These are phyloP conservation scores for Russula compacta DNA, from an alignment of 768 basidiomycete species.

Conservation along the genomic window DNA sequence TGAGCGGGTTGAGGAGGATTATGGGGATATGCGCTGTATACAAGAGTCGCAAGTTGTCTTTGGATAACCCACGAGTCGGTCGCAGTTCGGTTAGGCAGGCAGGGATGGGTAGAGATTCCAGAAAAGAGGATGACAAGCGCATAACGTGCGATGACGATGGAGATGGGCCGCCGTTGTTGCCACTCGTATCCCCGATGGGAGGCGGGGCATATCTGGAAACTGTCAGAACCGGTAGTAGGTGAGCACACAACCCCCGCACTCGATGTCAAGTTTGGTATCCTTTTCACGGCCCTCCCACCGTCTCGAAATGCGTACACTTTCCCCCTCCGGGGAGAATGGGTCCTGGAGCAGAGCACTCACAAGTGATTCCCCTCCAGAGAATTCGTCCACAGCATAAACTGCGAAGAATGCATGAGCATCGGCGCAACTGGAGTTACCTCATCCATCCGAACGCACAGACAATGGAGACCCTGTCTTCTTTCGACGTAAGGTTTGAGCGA, in stretches of 20 bases:
- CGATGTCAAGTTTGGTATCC: conserved; percentile 11
- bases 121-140: conserved; percentile 11
- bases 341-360: conserved; percentile 65
- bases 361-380: conserved; percentile 45
- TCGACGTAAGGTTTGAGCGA: neutral
- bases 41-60: conserved; percentile 16
- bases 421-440: neutral
- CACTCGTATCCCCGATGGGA: neutral
- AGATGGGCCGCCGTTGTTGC: neutral
- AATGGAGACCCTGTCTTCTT: neutral
- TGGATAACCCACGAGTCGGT: conserved; percentile 4
- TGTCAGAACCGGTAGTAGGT: neutral
- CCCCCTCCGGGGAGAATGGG: conserved; percentile 50
- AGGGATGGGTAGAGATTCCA: conserved; percentile 12
- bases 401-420: neutral
- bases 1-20: conserved; percentile 52
- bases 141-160: neutral
- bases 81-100: conserved; percentile 25
- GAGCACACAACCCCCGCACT: conserved; percentile 9
- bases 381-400: conserved; percentile 55
- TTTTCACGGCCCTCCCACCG: conserved; percentile 36
- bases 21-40: conserved; percentile 51
- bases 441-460: conserved; percentile 7
- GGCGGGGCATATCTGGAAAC: neutral
- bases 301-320: conserved; percentile 35